phyloP scores from a whole-genome alignment of 169 alveolate genomes.

The Plasmodium berghei region DNA sequence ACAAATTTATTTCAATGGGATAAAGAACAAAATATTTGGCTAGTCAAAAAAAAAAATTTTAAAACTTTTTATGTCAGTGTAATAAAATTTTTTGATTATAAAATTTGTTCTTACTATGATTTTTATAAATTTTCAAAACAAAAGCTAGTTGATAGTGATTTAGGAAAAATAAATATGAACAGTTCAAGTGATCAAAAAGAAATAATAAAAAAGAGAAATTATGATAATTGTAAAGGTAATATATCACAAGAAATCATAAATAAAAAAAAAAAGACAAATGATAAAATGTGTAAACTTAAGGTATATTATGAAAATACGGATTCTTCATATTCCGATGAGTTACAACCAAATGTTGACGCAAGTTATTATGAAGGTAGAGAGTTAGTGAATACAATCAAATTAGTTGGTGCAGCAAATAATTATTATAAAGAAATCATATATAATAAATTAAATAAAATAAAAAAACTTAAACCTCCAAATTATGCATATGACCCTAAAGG shows the following conservation, averaged over 20 bases:
- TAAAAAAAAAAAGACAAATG: slow-evolving; percentile 5
- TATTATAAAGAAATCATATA: slow-evolving; percentile 59
- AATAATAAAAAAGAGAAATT: slow-evolving; percentile 29
- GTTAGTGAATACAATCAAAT: slow-evolving; percentile 51
- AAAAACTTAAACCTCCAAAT: slow-evolving; percentile 80
- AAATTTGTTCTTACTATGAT: slow-evolving; percentile 60
- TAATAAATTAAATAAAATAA: slow-evolving; percentile 41
- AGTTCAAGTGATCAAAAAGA: not conserved
- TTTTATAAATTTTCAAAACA: slow-evolving; percentile 31
- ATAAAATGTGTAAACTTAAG: slow-evolving; percentile 5
- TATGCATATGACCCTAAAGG: slow-evolving; percentile 83
- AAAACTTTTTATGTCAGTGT: slow-evolving; percentile 42
- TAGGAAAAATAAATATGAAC: not conserved
- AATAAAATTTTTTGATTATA: slow-evolving; percentile 30
- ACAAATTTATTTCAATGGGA: slow-evolving; percentile 53
- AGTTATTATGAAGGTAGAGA: slow-evolving; percentile 75
- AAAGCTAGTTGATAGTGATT: slow-evolving; percentile 19
- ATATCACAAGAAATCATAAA: not conserved
- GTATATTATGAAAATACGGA: slow-evolving; percentile 42
- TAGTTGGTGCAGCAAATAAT: slow-evolving; percentile 69
- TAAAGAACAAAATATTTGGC: slow-evolving; percentile 47
- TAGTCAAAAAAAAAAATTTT: slow-evolving; percentile 25
- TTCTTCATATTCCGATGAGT: slow-evolving; percentile 60
- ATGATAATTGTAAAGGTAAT: not conserved
- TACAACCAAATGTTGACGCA: slow-evolving; percentile 51